Base-by-base conservation (phyloP, 257 asterid genomes). In the Solanum arcanum region DNA sequence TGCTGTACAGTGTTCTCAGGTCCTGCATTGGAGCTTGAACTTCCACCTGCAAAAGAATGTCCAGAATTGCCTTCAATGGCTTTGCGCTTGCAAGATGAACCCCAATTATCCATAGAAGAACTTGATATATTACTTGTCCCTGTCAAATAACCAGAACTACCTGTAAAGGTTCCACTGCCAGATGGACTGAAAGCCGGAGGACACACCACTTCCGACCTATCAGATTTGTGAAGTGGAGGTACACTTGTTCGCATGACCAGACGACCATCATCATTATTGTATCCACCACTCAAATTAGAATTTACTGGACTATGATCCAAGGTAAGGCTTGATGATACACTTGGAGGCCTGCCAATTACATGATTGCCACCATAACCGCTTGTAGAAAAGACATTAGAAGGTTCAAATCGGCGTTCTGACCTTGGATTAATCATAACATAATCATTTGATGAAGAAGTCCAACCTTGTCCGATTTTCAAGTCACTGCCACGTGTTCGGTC, bases 21-120 rank as follows among this genome's bases (percentile, higher is more conserved):
- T 85, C 85, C 93, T 78, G 90, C 94, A 86, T 85, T 88, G 25
- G 94, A 88, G 92, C 95, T 93, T 56, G 98, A 93, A 88, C 93
- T 94, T 86, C 95, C 97, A 88, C 92, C 90, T 18, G 92, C 88
- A 86, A 80, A 91, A 86, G 92, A 90, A 76, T 91, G 99, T 86
- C 94, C 94, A 62, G 98, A 91, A 83, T 90, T 90, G 31, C 96
- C 94, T 94, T 96, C 99, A 49, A 94, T 90, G 77, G 95, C 92
- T 90, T 95, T 95, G 85, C 98, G 88, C 91, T 97, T 97, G 92
- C 95, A 91, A 64, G 99, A 95, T 25, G 91, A 90, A 87, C 98
- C 98, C 95, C 98, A 94, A 39, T 91, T 86, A 83, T 92, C 90
- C 42, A 92, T 88, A 89, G 97, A 92, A 41, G 96, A 90, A 81